Percentiles rank a stretch among this genome's conserved stretches.
Evolutionary conservation across 2,329 filamentous ascomycete genomes (phyloP).

Genomic region (Fusarium begoniae): DNA sequence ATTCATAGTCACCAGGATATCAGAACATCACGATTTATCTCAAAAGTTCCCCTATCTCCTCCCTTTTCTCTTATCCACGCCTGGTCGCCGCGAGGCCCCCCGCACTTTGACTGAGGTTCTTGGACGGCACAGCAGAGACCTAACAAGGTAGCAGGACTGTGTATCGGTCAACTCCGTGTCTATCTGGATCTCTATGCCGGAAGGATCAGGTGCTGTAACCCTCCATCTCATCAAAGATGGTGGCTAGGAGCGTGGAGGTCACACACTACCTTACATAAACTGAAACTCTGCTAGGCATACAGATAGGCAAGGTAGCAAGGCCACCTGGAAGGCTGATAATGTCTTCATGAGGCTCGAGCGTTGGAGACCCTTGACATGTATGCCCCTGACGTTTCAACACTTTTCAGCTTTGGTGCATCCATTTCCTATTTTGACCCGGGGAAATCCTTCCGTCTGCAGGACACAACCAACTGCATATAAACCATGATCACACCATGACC

Average conservation of each 20-base stretch:
- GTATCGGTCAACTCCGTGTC: slow-evolving; percentile 18
- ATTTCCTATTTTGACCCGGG: slow-evolving; percentile 19
- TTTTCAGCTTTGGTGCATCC: slow-evolving; percentile 18
- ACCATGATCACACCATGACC: not conserved
- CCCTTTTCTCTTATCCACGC: not conserved
- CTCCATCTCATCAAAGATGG: slow-evolving; percentile 7
- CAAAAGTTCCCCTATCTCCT: slow-evolving; percentile 19
- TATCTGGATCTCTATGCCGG: slow-evolving; percentile 10
- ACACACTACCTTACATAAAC: slow-evolving; percentile 19
- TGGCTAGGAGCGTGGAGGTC: slow-evolving; percentile 17
- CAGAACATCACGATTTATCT: slow-evolving; percentile 17
- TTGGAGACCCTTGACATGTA: not conserved
- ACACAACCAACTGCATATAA: slow-evolving; percentile 28
- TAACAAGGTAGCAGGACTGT: not conserved
- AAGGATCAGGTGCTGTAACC: slow-evolving; percentile 1
- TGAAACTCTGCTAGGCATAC: slow-evolving; percentile 2
- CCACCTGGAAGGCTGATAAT: not conserved
- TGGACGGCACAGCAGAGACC: slow-evolving; percentile 18
- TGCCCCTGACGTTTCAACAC: slow-evolving; percentile 1
- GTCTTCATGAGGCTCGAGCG: not conserved
- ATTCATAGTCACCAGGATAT: not conserved
- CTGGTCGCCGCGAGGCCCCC: slow-evolving; percentile 6
- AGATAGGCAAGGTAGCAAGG: not conserved
- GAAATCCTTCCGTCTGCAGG: slow-evolving; percentile 22
- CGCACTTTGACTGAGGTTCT: slow-evolving; percentile 3